Evolutionary conservation across 306 rosid species (phyloP), one percentile per base, ranked within the genome.

Genomic region (Corylus avellana): DNA sequence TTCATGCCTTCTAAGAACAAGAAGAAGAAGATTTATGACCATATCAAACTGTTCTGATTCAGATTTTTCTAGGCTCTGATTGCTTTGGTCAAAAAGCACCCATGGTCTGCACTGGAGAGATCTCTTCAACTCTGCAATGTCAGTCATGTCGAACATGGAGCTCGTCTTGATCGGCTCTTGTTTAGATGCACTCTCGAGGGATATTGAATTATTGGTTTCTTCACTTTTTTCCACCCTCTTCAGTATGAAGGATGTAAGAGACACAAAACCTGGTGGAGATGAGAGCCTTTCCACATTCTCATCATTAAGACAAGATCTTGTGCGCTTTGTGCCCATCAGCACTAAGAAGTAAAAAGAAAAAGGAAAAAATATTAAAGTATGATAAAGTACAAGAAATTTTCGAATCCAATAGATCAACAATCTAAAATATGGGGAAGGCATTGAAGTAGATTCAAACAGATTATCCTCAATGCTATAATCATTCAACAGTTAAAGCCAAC

Each of bases 261-360:
- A 87, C 46, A 61, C 84, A 76, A 90, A 93, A 77, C 98, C 96
- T 2, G 98, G 97, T 25, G 99, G 96, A 70, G 57, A 81, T 13
- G 90, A 63, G 75, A 81, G 80, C 79, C 71, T 59, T 71, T 55
- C 47, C 81, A 74, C 75, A 75, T 74, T 82, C 74, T 82, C 74
- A 54, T 67, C 55, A 67, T 69, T 25, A 67, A 62, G 71, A 76
- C 68, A 20, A 50, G n/a, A 59, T 67, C 85, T 77, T 59, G 57
- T 27, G 32, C 11, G 42, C 70, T 78, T 75, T 70, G 70, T 73
- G 35, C 83, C 83, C 88, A 78, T 89, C 79, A 29, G 69, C 69
- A n/a, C 91, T 83, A 86, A 29, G 83, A 76, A 72, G 70, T 50
- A 77, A 83, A 80, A 74, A 7, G 25, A 39, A 50, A 66, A 80